phyloP scores from a whole-genome alignment of 2,329 filamentous ascomycete species.

The Amylocarpus encephaloides region DNA sequence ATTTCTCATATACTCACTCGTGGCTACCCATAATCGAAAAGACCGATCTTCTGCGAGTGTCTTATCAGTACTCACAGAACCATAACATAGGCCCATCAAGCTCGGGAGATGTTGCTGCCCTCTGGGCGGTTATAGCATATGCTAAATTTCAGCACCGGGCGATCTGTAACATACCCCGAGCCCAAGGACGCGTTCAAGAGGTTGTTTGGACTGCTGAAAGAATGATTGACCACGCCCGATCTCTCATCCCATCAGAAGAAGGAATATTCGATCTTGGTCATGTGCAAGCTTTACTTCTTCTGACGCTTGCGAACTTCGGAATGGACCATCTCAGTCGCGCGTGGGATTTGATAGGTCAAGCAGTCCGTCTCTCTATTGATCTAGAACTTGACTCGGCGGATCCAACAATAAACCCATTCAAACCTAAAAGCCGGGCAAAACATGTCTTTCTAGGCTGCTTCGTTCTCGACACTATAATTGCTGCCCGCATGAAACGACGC shows the following conservation, averaged over 20 bases:
- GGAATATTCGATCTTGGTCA: constrained; percentile 44
- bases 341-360: constrained; percentile 59
- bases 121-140: constrained; percentile 55
- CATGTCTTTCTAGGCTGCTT: constrained; percentile 53
- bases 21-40: constrained; percentile 72
- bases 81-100: constrained; percentile 3
- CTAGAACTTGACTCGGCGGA: constrained; percentile 35
- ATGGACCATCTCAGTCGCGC: constrained; percentile 50
- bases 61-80: constrained; percentile 29
- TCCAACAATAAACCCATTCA: constrained; percentile 16
- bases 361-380: constrained; percentile 47
- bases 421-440: constrained; percentile 29
- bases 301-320: constrained; percentile 58
- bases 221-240: constrained; percentile 46
- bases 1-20: constrained; percentile 68
- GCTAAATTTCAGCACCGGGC: constrained; percentile 44
- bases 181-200: constrained; percentile 18
- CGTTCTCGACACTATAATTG: constrained; percentile 54
- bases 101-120: constrained; percentile 44
- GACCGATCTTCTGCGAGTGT: constrained; percentile 35
- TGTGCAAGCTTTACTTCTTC: constrained; percentile 49
- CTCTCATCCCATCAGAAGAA: constrained; percentile 43
- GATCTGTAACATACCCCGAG: constrained; percentile 26
- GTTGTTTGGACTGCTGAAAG: constrained; percentile 30
- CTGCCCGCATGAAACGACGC: constrained; percentile 43